These are phyloP conservation scores for Metschnikowia peoriensis DNA, from an alignment of 805 yeast species.

Conservation along the genomic window DNA sequence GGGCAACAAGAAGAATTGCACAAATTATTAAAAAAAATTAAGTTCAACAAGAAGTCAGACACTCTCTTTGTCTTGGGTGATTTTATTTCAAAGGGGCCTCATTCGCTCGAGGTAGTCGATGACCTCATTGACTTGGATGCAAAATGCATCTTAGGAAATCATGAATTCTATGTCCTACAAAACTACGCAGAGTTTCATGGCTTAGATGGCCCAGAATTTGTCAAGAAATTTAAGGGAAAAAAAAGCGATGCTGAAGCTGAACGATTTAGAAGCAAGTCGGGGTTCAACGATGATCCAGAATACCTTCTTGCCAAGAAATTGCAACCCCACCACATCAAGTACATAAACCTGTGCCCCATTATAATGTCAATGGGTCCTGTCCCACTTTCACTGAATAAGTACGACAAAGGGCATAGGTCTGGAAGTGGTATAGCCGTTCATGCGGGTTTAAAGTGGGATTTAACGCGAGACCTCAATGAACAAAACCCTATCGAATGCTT, in stretches of 20 bases:
- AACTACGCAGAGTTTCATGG: slow-evolving; percentile 63
- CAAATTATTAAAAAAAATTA: slow-evolving; percentile 49
- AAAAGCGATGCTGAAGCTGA: background rate
- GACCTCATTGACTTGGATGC: slow-evolving; percentile 50
- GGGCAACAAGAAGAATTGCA: slow-evolving; percentile 63
- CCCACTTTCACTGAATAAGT: slow-evolving; percentile 38
- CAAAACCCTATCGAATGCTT: slow-evolving; percentile 64
- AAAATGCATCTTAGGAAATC: slow-evolving; percentile 84
- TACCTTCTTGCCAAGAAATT: slow-evolving; percentile 51
- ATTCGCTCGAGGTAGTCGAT: slow-evolving; percentile 67
- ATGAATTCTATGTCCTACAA: slow-evolving; percentile 70
- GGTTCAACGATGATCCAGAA: slow-evolving; percentile 37
- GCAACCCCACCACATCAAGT: slow-evolving; percentile 58
- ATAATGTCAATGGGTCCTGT: slow-evolving; percentile 62
- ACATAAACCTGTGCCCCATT: slow-evolving; percentile 60
- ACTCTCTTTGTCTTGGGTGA: slow-evolving; percentile 77
- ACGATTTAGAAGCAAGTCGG: background rate
- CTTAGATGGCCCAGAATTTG: slow-evolving; percentile 34
- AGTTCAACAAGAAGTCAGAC: slow-evolving; percentile 49
- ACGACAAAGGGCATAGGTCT: slow-evolving; percentile 25
- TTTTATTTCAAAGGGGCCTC: slow-evolving; percentile 80
- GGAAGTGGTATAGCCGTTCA: slow-evolving; percentile 64
- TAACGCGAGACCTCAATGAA: slow-evolving; percentile 41
- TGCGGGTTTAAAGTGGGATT: slow-evolving; percentile 76
- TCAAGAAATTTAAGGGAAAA: background rate